Percentiles rank a stretch among this genome's conserved stretches.
phyloP scores from a whole-genome alignment of 2,329 filamentous ascomycete species.

The Colletotrichum chrysophilum region DNA sequence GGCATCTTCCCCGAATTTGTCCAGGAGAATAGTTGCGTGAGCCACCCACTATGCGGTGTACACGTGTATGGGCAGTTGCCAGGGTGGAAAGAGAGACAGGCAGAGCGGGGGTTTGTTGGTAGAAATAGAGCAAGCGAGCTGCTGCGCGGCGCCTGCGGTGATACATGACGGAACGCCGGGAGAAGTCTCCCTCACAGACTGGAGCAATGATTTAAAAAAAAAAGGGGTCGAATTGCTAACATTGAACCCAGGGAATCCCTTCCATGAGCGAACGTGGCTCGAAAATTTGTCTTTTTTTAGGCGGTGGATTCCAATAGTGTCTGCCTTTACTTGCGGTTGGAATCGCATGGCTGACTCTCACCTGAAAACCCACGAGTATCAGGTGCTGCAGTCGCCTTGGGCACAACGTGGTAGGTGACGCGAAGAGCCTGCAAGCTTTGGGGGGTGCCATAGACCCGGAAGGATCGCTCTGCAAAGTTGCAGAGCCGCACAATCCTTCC shows the following conservation, averaged over 20 bases:
- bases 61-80: not conserved
- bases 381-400: not conserved
- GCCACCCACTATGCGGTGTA: not conserved
- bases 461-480: not conserved
- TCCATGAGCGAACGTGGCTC: not conserved
- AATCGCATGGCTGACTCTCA: not conserved
- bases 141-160: constrained; percentile 6
- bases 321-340: not conserved
- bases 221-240: not conserved
- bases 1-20: not conserved
- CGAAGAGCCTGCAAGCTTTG: not conserved
- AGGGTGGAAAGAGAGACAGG: not conserved
- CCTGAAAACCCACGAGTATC: not conserved
- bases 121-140: not conserved
- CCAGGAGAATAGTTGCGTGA: not conserved
- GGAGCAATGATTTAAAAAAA: not conserved
- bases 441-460: not conserved
- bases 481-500: not conserved
- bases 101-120: not conserved
- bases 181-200: not conserved
- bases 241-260: not conserved
- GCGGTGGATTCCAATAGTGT: not conserved
- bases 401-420: not conserved
- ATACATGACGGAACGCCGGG: not conserved
- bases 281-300: not conserved